A percentile compares a stretch with the other conserved stretches of the same genome.
These are phyloP conservation scores for Globisporangium nagaii DNA, from an alignment of 352 stramenopile species.

Conservation along the genomic window DNA sequence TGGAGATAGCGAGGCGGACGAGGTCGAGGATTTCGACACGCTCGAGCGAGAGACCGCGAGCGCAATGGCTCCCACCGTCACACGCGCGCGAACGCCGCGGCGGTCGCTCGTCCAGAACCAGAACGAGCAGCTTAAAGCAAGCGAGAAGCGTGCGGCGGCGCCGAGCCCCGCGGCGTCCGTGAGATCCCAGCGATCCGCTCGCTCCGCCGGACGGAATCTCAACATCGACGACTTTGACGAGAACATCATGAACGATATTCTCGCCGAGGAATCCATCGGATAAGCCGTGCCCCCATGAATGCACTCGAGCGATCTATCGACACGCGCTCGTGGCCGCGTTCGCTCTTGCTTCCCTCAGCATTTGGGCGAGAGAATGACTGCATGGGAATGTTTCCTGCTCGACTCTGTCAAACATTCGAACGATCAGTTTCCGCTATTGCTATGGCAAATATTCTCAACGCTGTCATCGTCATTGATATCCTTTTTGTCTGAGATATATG, in stretches of 20 bases:
- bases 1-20: conserved; percentile 6
- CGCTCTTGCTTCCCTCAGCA: too few species aligned
- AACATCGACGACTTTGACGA: conserved; percentile 58
- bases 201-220: conserved; percentile 18
- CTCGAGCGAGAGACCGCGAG: conserved; percentile 13
- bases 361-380: too few species aligned
- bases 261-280: too few species aligned
- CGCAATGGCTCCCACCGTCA: not conserved
- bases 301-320: too few species aligned
- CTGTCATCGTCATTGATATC: too few species aligned
- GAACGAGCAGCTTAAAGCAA: conserved; percentile 1
- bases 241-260: conserved; percentile 61
- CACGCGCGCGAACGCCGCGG: not conserved
- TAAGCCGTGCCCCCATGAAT: too few species aligned
- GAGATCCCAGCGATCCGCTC: conserved; percentile 7
- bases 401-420: too few species aligned
- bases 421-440: too few species aligned
- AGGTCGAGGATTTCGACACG: conserved; percentile 6
- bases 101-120: not conserved
- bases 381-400: too few species aligned
- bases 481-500: too few species aligned
- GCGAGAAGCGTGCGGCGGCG: not conserved
- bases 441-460: too few species aligned
- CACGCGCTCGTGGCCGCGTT: too few species aligned
- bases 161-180: not conserved